phyloP scores from a whole-genome alignment of 176 grass and related monocot genomes.

The Carex pumila region DNA sequence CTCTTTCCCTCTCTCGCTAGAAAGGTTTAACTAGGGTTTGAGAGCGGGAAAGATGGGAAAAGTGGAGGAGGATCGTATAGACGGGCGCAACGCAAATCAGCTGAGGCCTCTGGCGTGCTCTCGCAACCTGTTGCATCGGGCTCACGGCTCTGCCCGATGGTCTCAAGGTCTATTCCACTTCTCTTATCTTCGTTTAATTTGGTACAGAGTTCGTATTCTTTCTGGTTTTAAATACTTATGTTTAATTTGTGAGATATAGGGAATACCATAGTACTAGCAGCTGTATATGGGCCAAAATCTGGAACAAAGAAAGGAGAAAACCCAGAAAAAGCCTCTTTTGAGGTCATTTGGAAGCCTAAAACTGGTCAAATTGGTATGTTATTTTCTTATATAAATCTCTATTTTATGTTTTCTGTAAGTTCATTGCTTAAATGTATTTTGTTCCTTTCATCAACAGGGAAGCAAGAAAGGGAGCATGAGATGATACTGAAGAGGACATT shows the following conservation, averaged over 20 bases:
- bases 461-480: slow-evolving; percentile 71
- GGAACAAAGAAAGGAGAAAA: slow-evolving; percentile 83
- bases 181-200: background rate
- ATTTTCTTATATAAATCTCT: background rate
- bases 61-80: slow-evolving; percentile 40
- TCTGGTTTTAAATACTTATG: background rate
- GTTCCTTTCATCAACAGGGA: slow-evolving; percentile 33
- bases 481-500: slow-evolving; percentile 80
- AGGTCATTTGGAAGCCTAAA: slow-evolving; percentile 93
- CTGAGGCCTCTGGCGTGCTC: slow-evolving; percentile 59
- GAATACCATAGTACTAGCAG: slow-evolving; percentile 68
- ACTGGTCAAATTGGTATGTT: slow-evolving; percentile 69
- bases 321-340: slow-evolving; percentile 80
- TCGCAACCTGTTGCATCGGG: slow-evolving; percentile 61
- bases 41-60: background rate
- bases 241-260: slow-evolving; percentile 20
- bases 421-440: background rate
- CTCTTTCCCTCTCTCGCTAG: slow-evolving; percentile 17
- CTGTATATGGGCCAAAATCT: slow-evolving; percentile 78
- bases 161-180: slow-evolving; percentile 40
- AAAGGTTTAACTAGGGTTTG: slow-evolving; percentile 26
- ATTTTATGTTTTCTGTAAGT: background rate
- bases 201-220: background rate
- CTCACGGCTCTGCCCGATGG: slow-evolving; percentile 86
- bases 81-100: slow-evolving; percentile 63